Conservation (phyloP, 352 stramenopile genomes). For the Phytophthora sansomeana region DNA sequence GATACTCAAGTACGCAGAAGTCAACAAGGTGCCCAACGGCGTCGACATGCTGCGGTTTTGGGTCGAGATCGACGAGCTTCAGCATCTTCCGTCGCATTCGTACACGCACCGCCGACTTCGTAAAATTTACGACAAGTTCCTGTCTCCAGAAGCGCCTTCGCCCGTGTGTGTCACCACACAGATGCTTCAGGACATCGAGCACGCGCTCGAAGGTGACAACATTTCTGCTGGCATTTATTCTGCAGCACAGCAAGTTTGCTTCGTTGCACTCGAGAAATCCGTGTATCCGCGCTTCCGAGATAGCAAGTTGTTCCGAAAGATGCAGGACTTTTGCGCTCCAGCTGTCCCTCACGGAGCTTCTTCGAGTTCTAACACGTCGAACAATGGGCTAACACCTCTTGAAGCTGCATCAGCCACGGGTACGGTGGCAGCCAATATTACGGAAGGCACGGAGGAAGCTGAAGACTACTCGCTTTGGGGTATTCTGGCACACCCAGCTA, state of each 20-base stretch:
- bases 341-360: slow-evolving; percentile 24
- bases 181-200: slow-evolving; percentile 79
- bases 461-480: slow-evolving; percentile 73
- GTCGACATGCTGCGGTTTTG: slow-evolving; percentile 80
- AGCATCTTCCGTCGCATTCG: slow-evolving; percentile 75
- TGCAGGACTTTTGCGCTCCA: slow-evolving; percentile 75
- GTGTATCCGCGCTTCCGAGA: slow-evolving; percentile 84
- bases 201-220: slow-evolving; percentile 64
- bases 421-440: slow-evolving; percentile 27
- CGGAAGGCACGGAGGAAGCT: slow-evolving; percentile 24
- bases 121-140: slow-evolving; percentile 91
- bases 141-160: slow-evolving; percentile 71
- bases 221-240: slow-evolving; percentile 77
- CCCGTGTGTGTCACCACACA: slow-evolving; percentile 76
- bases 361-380: not conserved
- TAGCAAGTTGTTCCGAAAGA: slow-evolving; percentile 78
- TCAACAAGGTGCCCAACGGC: slow-evolving; percentile 61
- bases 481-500: slow-evolving; percentile 76
- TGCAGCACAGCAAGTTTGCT: slow-evolving; percentile 72
- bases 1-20: slow-evolving; percentile 67
- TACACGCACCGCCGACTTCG: slow-evolving; percentile 82
- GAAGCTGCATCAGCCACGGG: slow-evolving; percentile 22
- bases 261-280: slow-evolving; percentile 70
- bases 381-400: slow-evolving; percentile 6
- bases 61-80: slow-evolving; percentile 83